Evolutionary conservation across 176 grass and related monocot species (phyloP).

Genomic region (Zea luxurians): DNA sequence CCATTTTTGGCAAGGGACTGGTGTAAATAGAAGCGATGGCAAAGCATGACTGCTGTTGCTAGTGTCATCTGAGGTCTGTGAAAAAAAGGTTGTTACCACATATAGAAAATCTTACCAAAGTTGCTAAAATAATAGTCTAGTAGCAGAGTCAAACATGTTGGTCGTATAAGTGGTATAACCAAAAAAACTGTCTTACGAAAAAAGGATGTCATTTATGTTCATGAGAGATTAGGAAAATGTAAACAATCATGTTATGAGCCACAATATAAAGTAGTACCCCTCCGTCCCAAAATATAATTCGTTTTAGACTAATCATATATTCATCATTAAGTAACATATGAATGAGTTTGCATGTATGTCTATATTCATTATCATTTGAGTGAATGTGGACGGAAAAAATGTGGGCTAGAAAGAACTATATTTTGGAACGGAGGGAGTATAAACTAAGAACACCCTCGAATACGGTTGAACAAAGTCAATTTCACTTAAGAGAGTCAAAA

Average conservation of each 20-base stretch:
- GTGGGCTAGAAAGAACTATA: no score
- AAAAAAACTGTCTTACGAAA: neutral
- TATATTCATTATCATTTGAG: no score
- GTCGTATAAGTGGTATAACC: neutral
- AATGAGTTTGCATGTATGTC: no score
- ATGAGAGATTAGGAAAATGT: conserved; percentile 5
- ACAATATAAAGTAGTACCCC: neutral
- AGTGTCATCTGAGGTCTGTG: conserved; percentile 64
- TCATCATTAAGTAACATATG: no score
- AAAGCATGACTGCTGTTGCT: conserved; percentile 67
- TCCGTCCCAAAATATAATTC: no score
- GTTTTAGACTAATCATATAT: no score
- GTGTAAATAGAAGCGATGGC: conserved; percentile 78
- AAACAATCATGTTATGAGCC: conserved; percentile 17
- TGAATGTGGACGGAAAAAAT: no score
- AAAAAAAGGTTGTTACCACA: conserved; percentile 20
- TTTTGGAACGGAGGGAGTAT: neutral
- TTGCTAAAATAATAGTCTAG: conserved; percentile 4
- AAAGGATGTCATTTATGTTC: neutral
- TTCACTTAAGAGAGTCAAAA: conserved; percentile 24
- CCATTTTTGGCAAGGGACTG: conserved; percentile 86
- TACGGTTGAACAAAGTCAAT: neutral
- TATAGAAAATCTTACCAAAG: conserved; percentile 11
- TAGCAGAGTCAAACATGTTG: conserved; percentile 17
- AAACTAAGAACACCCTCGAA: conserved; percentile 16